Conservation (phyloP, 768 basidiomycete genomes). For the Lactifluus pinguis region DNA sequence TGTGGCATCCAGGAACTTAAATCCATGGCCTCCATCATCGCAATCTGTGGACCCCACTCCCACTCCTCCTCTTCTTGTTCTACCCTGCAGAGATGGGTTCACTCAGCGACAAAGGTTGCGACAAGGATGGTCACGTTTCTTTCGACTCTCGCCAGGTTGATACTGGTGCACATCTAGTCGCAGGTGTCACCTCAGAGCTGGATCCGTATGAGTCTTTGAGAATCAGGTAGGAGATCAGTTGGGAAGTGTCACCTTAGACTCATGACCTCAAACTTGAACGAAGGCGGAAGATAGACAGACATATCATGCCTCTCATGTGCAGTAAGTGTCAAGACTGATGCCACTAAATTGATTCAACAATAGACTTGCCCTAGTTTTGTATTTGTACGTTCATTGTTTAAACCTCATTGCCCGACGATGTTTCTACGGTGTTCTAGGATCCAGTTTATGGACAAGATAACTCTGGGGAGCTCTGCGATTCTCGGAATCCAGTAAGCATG, state of each 20-base stretch:
- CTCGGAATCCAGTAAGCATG: constrained; percentile 53
- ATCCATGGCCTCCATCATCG: neutral
- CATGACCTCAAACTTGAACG: constrained; percentile 20
- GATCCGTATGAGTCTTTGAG: constrained; percentile 44
- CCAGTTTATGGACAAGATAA: constrained; percentile 76
- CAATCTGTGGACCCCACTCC: neutral
- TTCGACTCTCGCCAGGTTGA: constrained; percentile 45
- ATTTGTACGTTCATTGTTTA: constrained; percentile 33
- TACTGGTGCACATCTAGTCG: constrained; percentile 50
- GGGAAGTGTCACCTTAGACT: neutral
- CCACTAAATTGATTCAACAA: neutral
- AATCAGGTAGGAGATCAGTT: constrained; percentile 31
- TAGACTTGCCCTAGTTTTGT: constrained; percentile 35
- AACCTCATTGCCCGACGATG: neutral
- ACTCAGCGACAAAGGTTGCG: constrained; percentile 11
- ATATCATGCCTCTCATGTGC: constrained; percentile 65
- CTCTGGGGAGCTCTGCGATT: constrained; percentile 56
- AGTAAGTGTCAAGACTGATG: constrained; percentile 33
- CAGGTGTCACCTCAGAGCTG: constrained; percentile 35
- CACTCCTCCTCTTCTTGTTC: neutral
- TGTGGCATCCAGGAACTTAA: neutral
- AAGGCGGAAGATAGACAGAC: constrained; percentile 51
- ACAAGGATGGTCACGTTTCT: constrained; percentile 22
- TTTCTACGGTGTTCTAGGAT: constrained; percentile 35
- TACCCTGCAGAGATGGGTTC: constrained; percentile 1